These are phyloP conservation scores for Megacollybia platyphylla DNA, from an alignment of 1,284 basidiomycete genomes.

Conservation along the genomic window DNA sequence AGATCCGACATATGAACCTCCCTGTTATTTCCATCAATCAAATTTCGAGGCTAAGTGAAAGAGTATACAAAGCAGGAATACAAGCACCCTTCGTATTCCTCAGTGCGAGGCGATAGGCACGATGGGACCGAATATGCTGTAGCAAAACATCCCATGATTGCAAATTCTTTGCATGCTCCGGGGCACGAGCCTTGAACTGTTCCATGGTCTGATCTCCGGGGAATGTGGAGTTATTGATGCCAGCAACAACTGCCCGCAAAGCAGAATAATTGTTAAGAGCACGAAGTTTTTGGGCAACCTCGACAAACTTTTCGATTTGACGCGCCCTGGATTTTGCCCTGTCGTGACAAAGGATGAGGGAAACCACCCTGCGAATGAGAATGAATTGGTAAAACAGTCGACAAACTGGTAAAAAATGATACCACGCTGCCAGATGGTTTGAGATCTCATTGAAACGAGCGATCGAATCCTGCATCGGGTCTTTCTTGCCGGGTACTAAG, in stretches of 20 bases:
- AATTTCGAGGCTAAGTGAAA: conserved; percentile 5
- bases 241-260: conserved; percentile 68
- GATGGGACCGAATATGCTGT: conserved; percentile 58
- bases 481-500: conserved; percentile 53
- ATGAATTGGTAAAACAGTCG: conserved; percentile 1
- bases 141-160: conserved; percentile 69
- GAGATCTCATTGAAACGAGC: conserved; percentile 56
- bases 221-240: conserved; percentile 67
- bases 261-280: conserved; percentile 70
- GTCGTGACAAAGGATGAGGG: conserved; percentile 70
- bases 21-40: conserved; percentile 21
- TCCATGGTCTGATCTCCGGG: conserved; percentile 62
- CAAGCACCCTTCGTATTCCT: conserved; percentile 71
- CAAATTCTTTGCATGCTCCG: conserved; percentile 55
- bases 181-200: conserved; percentile 45
- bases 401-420: conserved; percentile 12
- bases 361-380: conserved; percentile 46
- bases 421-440: conserved; percentile 72
- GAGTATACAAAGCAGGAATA: conserved; percentile 63
- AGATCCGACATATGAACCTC: conserved; percentile 79
- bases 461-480: conserved; percentile 50
- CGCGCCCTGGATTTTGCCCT: conserved; percentile 48
- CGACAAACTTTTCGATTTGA: conserved; percentile 69
- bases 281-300: conserved; percentile 58
- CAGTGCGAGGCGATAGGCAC: conserved; percentile 68